Evolutionary conservation across 768 basidiomycete species (phyloP).

Genomic region (Pisolithus marmoratus): DNA sequence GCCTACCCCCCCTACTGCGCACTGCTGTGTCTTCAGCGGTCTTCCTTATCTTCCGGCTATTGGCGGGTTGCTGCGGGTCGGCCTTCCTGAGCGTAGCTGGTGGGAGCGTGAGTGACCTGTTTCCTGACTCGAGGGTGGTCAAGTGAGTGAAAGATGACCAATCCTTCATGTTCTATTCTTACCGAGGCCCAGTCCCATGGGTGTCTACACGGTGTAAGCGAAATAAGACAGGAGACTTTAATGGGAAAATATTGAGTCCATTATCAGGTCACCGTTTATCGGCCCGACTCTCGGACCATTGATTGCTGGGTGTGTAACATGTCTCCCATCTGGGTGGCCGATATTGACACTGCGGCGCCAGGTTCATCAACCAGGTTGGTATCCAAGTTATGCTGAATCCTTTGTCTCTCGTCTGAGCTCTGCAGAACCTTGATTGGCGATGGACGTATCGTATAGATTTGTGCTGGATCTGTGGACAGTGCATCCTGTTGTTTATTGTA

Average conservation of each 20-base stretch:
- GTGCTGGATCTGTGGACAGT: conserved; percentile 62
- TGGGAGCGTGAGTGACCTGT: conserved; percentile 55
- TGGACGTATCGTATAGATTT: conserved; percentile 73
- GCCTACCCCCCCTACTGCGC: neutral
- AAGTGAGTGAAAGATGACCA: conserved; percentile 36
- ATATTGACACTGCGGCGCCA: conserved; percentile 9
- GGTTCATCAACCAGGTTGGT: conserved; percentile 66
- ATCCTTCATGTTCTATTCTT: neutral
- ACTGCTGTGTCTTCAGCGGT: conserved; percentile 34
- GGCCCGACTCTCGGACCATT: conserved; percentile 54
- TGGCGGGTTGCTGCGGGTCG: conserved; percentile 49
- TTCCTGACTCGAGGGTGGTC: conserved; percentile 49
- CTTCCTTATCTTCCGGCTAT: conserved; percentile 55
- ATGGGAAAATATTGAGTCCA: neutral
- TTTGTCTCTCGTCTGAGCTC: neutral
- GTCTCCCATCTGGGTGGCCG: neutral
- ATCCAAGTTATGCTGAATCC: neutral
- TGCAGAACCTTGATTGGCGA: conserved; percentile 54
- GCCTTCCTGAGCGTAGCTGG: conserved; percentile 61
- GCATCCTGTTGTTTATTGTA: conserved; percentile 47
- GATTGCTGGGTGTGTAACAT: conserved; percentile 45
- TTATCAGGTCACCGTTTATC: conserved; percentile 43
- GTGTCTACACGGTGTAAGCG: conserved; percentile 41
- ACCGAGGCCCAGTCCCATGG: conserved; percentile 44
- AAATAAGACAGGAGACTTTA: neutral